A percentile compares a stretch with the other conserved stretches of the same genome.
These are phyloP conservation scores for Scenedesmus sp. DNA, from an alignment of 163 green algal species.

Conservation along the genomic window DNA sequence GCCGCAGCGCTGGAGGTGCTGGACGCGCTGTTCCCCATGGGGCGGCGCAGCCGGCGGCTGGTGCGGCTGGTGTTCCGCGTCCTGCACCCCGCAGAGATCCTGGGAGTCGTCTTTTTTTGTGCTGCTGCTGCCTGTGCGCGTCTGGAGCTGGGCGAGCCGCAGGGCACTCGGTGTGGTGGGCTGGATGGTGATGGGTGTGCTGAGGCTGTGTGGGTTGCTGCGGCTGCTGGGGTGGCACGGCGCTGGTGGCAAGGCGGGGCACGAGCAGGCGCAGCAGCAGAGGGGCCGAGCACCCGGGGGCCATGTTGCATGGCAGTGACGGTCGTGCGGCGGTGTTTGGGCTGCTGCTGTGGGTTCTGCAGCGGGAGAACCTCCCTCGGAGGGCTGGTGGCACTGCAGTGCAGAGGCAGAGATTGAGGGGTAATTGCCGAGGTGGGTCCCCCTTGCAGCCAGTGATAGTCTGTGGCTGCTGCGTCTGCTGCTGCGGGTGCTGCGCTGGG, in stretches of 20 bases:
- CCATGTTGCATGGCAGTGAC: background rate
- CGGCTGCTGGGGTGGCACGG: background rate
- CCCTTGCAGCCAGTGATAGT: too few species aligned
- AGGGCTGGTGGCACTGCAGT: too few species aligned
- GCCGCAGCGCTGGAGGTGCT: conserved; percentile 61
- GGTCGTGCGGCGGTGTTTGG: background rate
- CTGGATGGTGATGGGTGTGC: background rate
- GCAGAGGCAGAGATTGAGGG: too few species aligned
- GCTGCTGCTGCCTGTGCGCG: conserved; percentile 49
- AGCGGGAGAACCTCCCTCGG: too few species aligned
- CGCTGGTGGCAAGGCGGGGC: background rate
- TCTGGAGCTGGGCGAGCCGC: conserved; percentile 24
- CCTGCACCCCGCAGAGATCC: conserved; percentile 50
- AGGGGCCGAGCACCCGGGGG: too few species aligned
- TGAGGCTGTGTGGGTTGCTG: conserved; percentile 23
- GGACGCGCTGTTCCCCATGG: conserved; percentile 67
- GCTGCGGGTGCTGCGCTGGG: too few species aligned
- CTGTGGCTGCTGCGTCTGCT: too few species aligned
- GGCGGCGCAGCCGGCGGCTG: conserved; percentile 51
- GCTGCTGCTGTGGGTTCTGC: background rate
- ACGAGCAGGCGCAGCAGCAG: background rate
- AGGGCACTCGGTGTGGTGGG: conserved; percentile 1
- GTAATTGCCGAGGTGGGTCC: too few species aligned
- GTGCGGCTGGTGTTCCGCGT: conserved; percentile 49
- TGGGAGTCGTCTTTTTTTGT: conserved; percentile 50